Percentiles rank a stretch among this genome's conserved stretches.
Conservation (phyloP, 495 filamentous ascomycete genomes). For the Copromyces sp. region DNA sequence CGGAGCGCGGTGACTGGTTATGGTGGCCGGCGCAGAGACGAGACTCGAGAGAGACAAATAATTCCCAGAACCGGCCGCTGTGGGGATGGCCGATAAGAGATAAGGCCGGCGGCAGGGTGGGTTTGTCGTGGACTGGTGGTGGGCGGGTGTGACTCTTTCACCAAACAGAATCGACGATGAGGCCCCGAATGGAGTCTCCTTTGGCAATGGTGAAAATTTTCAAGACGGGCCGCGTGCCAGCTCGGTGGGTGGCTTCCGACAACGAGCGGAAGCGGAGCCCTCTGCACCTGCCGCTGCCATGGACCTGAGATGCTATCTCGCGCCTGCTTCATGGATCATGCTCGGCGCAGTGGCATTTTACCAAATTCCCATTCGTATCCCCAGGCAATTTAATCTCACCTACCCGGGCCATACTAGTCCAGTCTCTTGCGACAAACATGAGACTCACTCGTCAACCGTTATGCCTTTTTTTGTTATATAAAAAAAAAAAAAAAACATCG, state of each 20-base stretch:
- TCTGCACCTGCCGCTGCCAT: not conserved
- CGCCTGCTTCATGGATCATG: not conserved
- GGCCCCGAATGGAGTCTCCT: not conserved
- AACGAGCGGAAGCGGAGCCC: constrained; percentile 1
- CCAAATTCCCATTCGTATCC: not conserved
- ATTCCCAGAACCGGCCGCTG: constrained; percentile 10
- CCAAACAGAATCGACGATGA: not conserved
- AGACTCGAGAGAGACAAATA: constrained; percentile 7
- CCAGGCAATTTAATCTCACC: not conserved
- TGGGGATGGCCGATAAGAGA: constrained; percentile 20
- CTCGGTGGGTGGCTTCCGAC: constrained; percentile 3
- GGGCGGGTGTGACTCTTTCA: constrained; percentile 14
- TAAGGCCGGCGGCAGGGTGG: constrained; percentile 5
- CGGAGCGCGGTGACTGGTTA: not conserved
- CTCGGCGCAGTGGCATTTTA: not conserved
- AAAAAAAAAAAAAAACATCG: not conserved
- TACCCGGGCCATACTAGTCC: not conserved
- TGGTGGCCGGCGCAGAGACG: not conserved
- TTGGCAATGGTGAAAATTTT: constrained; percentile 3
- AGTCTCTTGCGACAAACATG: not conserved
- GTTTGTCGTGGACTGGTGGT: not conserved
- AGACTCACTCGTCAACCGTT: not conserved
- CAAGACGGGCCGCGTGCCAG: constrained; percentile 1
- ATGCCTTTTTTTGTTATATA: not conserved
- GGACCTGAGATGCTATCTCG: not conserved